Evolutionary conservation across 2,329 filamentous ascomycete species (phyloP), one percentile per base, ranked within the genome.

Genomic region (Waltergamsia citrina): DNA sequence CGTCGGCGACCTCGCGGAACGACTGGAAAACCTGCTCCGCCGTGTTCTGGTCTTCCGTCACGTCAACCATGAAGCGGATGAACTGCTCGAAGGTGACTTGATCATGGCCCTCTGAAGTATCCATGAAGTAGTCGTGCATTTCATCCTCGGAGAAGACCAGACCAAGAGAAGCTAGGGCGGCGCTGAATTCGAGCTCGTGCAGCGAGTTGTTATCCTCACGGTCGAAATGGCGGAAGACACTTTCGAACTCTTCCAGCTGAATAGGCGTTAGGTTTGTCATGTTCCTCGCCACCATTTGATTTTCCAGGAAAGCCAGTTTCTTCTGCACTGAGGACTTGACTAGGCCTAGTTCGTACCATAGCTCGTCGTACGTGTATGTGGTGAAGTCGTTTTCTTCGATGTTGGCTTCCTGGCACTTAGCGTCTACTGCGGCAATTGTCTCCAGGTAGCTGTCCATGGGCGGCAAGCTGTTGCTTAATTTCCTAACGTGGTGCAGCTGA

Each of bases 361-460:
- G 71, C 60, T 98, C 92, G 53, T 98, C 92, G 56, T 96, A 92
- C 8, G 90, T 94, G 61, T 96, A 96, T 7, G 90, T 96, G n/a
- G 92, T 98, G 57, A 92, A 96, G 63, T 98, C 92, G 58, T 98
- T 98, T 52, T 98, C 92, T 59, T 98, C 92, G 43, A 98, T 95
- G 55, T 98, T 96, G 41, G 92, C 92, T 63, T 96, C 90, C 39
- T 81, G 74, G 54, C 92, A 98, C 60, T 94, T 86, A 42, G 78
- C 76, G 51, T 95, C 88, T 31, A 96, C 73, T 9, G 76, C 77
- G 11, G 78, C 84, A 51, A 98, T 95, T 42, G 86, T 84, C 42
- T 85, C 79, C 26, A 98, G 71, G 53, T 93, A 98, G 39, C 84
- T 76, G 48, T 95, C 87, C n/a, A 98, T 70, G 4, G 90, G 90